phyloP scores from a whole-genome alignment of 768 basidiomycete genomes.

The Macrocybe gigantea region DNA sequence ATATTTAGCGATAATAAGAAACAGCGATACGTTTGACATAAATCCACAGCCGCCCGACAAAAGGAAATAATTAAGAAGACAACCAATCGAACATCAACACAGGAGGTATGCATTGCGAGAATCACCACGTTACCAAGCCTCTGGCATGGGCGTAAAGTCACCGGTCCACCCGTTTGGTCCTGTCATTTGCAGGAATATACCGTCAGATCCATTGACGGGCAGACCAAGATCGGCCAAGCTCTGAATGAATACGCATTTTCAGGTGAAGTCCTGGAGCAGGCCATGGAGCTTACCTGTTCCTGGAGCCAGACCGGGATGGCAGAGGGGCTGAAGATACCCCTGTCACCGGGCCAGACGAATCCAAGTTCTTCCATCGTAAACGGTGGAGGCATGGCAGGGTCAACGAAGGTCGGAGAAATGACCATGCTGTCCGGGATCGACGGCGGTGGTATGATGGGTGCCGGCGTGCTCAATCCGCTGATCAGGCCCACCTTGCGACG shows the following conservation, averaged over 20 bases:
- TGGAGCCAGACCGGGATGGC: constrained; percentile 90
- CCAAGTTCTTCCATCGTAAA: constrained; percentile 86
- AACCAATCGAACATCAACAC: neutral
- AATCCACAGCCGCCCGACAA: too few species aligned
- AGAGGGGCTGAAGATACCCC: constrained; percentile 67
- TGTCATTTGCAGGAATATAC: constrained; percentile 76
- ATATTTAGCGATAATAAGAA: too few species aligned
- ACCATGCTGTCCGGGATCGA: constrained; percentile 53
- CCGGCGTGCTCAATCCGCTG: constrained; percentile 40
- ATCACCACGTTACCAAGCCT: constrained; percentile 61
- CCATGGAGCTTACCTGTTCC: constrained; percentile 60
- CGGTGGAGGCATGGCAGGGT: constrained; percentile 49
- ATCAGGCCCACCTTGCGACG: constrained; percentile 79
- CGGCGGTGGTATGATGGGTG: constrained; percentile 47
- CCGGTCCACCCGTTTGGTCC: constrained; percentile 71
- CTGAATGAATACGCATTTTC: constrained; percentile 30
- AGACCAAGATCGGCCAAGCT: constrained; percentile 85
- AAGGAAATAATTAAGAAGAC: neutral
- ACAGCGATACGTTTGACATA: too few species aligned
- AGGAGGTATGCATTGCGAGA: neutral
- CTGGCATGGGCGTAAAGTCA: constrained; percentile 72
- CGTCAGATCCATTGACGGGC: constrained; percentile 88
- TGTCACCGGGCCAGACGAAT: constrained; percentile 62
- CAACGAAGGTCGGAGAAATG: constrained; percentile 51
- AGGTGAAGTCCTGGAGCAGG: neutral